Percentiles rank a stretch among this genome's conserved stretches.
Evolutionary conservation across 257 asterid species (phyloP).

Genomic region (Cordia subcordata): DNA sequence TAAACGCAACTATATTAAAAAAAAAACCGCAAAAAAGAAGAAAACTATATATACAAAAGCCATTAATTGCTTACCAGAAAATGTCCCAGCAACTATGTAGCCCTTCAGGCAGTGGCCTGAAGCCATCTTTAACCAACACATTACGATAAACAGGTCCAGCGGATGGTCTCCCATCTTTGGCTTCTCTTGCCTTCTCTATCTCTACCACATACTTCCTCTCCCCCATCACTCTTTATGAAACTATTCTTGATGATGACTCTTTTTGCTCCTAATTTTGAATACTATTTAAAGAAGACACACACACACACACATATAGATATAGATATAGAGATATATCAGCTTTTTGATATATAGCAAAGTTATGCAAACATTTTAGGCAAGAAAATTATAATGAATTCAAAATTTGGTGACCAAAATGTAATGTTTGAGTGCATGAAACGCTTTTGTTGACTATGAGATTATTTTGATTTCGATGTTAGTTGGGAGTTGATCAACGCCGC

Average conservation of each 20-base stretch:
- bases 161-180: slow-evolving; percentile 52
- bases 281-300: background rate
- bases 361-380: no score
- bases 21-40: no score
- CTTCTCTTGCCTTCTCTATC: slow-evolving; percentile 56
- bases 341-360: no score
- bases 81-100: slow-evolving; percentile 72
- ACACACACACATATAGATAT: background rate
- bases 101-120: slow-evolving; percentile 46
- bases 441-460: background rate
- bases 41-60: no score
- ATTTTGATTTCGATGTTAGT: no score
- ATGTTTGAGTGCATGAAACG: background rate
- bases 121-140: slow-evolving; percentile 50
- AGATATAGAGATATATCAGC: no score
- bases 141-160: slow-evolving; percentile 67
- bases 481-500: no score
- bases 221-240: slow-evolving; percentile 7
- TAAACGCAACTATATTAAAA: no score
- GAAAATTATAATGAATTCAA: no score
- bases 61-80: slow-evolving; percentile 38
- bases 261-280: background rate
- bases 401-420: background rate
- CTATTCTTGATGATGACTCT: background rate
- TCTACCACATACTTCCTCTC: slow-evolving; percentile 41